phyloP scores from a whole-genome alignment of 768 basidiomycete species.

The Russula griseocarnosa region DNA sequence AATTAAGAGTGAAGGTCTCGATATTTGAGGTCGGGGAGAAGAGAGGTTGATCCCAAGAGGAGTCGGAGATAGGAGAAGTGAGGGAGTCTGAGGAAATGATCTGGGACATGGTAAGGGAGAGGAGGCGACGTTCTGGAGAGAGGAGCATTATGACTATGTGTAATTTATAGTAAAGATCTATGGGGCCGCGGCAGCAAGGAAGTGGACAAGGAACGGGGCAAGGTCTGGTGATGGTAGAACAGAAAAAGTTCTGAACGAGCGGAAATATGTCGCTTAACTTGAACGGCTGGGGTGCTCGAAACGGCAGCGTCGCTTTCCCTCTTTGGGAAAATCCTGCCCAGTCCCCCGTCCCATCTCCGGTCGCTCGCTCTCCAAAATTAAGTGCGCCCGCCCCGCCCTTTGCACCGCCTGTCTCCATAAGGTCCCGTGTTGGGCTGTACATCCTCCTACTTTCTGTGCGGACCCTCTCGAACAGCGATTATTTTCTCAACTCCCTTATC shows the following conservation, averaged over 20 bases:
- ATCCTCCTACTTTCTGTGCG: no score
- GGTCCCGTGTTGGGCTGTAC: background rate
- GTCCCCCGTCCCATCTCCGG: no score
- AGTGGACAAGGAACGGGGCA: constrained; percentile 21
- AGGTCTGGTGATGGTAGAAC: constrained; percentile 29
- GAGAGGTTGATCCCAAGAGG: constrained; percentile 48
- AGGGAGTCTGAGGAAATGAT: constrained; percentile 58
- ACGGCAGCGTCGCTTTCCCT: constrained; percentile 10
- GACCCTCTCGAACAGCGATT: no score
- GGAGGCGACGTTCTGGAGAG: constrained; percentile 29
- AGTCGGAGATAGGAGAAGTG: constrained; percentile 49
- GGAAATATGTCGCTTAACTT: constrained; percentile 26
- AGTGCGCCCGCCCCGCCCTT: constrained; percentile 8
- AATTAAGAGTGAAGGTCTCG: constrained; percentile 33
- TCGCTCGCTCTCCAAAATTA: background rate
- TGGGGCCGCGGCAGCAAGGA: constrained; percentile 22
- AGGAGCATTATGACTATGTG: constrained; percentile 26
- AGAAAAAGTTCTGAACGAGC: constrained; percentile 22
- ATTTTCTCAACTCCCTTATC: constrained; percentile 14
- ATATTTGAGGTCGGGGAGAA: constrained; percentile 39
- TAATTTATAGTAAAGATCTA: constrained; percentile 25
- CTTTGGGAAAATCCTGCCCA: constrained; percentile 9
- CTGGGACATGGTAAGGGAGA: constrained; percentile 49
- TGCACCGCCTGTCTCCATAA: background rate
- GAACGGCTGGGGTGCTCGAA: constrained; percentile 8